Evolutionary conservation across 305 asterid genomes (phyloP).

Genomic region (Petunia hybrid): DNA sequence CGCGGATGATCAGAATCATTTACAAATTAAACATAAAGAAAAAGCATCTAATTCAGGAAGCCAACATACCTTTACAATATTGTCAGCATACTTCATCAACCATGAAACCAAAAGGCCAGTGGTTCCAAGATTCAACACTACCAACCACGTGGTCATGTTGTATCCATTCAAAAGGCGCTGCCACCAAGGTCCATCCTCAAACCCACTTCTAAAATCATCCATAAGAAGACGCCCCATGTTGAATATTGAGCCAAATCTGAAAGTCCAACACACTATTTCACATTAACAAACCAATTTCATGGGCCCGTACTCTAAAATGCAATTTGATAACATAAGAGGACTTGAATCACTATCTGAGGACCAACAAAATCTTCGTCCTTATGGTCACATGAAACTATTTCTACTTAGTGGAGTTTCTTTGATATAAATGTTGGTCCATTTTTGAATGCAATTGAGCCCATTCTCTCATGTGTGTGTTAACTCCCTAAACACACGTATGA

Average conservation of each 20-base stretch:
- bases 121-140: constrained; percentile 93
- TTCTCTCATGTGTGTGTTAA: too few relatives aligned
- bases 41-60: constrained; percentile 22
- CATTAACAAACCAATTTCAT: constrained; percentile 37
- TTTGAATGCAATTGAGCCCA: too few relatives aligned
- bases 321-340: constrained; percentile 19
- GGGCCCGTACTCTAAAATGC: constrained; percentile 27
- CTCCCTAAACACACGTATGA: not conserved
- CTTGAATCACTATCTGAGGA: not conserved
- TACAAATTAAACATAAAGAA: not conserved
- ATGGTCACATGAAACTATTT: not conserved
- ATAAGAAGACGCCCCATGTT: constrained; percentile 77
- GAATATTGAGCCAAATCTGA: constrained; percentile 93
- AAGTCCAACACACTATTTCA: constrained; percentile 35
- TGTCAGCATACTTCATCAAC: constrained; percentile 98
- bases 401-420: not conserved
- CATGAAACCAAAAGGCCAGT: constrained; percentile 94
- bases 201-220: constrained; percentile 91
- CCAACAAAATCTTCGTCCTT: not conserved
- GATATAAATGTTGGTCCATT: too few relatives aligned
- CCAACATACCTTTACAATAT: constrained; percentile 81
- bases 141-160: constrained; percentile 85
- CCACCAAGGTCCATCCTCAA: constrained; percentile 94
- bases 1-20: not conserved
- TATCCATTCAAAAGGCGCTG: constrained; percentile 86